Evolutionary conservation across 352 stramenopile species (phyloP).

Genomic region (Thalassiosira mediterranea): DNA sequence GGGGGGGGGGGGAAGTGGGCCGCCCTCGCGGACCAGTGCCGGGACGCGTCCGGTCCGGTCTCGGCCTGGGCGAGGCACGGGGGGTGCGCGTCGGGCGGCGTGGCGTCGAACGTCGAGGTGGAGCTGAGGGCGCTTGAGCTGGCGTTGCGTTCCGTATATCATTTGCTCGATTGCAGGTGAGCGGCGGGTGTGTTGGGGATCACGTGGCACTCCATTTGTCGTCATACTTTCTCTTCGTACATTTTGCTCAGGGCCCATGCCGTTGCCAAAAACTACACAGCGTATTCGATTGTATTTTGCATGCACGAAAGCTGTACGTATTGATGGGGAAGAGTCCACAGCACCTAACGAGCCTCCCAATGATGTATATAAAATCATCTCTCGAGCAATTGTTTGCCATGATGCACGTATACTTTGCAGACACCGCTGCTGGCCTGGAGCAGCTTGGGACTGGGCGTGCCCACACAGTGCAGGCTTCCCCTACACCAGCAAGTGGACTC

Average conservation of each 20-base stretch:
- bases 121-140: slow-evolving; percentile 28
- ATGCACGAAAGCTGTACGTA: slow-evolving; percentile 34
- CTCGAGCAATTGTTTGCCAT: slow-evolving; percentile 38
- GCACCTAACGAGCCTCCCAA: slow-evolving; percentile 21
- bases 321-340: slow-evolving; percentile 12
- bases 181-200: slow-evolving; percentile 9
- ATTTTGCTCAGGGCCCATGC: no score
- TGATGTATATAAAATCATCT: slow-evolving; percentile 34
- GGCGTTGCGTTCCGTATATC: slow-evolving; percentile 21
- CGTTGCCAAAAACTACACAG: slow-evolving; percentile 7
- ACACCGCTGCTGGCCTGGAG: slow-evolving; percentile 5
- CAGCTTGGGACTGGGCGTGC: no score
- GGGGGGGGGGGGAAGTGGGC: slow-evolving; percentile 20
- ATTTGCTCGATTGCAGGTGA: slow-evolving; percentile 44
- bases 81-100: slow-evolving; percentile 5
- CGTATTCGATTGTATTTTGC: slow-evolving; percentile 39
- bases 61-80: not conserved
- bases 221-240: not conserved
- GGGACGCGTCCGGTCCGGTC: not conserved
- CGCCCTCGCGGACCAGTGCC: slow-evolving; percentile 27
- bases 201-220: not conserved
- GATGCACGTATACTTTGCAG: slow-evolving; percentile 35
- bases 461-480: no score
- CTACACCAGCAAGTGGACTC: no score
- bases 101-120: slow-evolving; percentile 14